Percentiles rank a stretch among this genome's conserved stretches.
phyloP scores from a whole-genome alignment of 768 basidiomycete genomes.

The Baorangia bicolor region DNA sequence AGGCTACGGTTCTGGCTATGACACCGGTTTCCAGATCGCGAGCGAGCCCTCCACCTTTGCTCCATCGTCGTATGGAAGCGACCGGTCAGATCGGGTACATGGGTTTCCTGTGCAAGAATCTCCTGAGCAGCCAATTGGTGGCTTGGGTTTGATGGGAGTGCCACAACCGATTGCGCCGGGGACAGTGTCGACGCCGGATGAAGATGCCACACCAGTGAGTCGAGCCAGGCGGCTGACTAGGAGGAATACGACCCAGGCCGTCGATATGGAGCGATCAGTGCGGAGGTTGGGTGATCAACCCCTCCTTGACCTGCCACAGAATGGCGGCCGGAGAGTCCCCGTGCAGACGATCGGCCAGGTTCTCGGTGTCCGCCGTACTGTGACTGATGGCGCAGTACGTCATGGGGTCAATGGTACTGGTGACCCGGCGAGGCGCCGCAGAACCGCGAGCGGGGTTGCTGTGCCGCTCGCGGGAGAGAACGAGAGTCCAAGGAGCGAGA shows the following conservation, averaged over 20 bases:
- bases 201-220: slow-evolving; percentile 27
- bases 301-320: slow-evolving; percentile 8
- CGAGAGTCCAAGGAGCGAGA: slow-evolving; percentile 34
- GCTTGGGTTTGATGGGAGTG: slow-evolving; percentile 29
- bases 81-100: slow-evolving; percentile 15
- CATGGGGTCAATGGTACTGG: slow-evolving; percentile 9
- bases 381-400: slow-evolving; percentile 13
- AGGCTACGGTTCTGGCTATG: slow-evolving; percentile 38
- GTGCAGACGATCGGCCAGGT: slow-evolving; percentile 14
- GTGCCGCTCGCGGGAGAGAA: slow-evolving; percentile 16
- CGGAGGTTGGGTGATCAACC: slow-evolving; percentile 18
- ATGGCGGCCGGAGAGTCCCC: slow-evolving; percentile 18
- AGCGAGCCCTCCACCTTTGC: slow-evolving; percentile 15
- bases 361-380: slow-evolving; percentile 20
- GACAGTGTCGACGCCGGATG: slow-evolving; percentile 29
- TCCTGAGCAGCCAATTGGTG: slow-evolving; percentile 24
- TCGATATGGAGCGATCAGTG: slow-evolving; percentile 18
- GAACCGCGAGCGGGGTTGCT: slow-evolving; percentile 8
- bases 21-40: slow-evolving; percentile 25
- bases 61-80: slow-evolving; percentile 22
- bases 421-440: slow-evolving; percentile 5
- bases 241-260: slow-evolving; percentile 25
- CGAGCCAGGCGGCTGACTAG: slow-evolving; percentile 21
- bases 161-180: slow-evolving; percentile 19
- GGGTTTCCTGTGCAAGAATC: slow-evolving; percentile 32